A percentile compares a stretch with the other conserved stretches of the same genome.
Evolutionary conservation across 805 yeast species (phyloP).

Genomic region (Yarrowia divulgata): DNA sequence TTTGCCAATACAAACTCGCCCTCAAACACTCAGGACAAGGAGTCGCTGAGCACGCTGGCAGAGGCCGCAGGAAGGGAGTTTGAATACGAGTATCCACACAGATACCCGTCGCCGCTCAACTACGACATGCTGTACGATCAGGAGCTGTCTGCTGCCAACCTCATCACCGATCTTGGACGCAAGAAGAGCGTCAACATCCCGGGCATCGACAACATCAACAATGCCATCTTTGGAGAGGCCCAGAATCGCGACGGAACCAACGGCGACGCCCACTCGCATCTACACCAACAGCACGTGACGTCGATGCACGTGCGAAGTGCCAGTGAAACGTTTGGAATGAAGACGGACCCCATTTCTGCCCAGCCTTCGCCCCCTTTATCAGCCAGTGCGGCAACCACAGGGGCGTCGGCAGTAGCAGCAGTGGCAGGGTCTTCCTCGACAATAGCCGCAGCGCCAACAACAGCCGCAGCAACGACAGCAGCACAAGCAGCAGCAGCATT

Average conservation of each 20-base stretch:
- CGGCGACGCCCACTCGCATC: conserved; percentile 4
- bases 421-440: background rate
- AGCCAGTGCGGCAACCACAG: conserved; percentile 42
- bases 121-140: conserved; percentile 37
- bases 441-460: background rate
- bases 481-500: conserved; percentile 36
- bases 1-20: conserved; percentile 9
- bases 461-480: background rate
- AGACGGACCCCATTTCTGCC: conserved; percentile 25
- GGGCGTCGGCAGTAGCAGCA: conserved; percentile 1
- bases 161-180: conserved; percentile 32
- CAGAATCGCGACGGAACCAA: conserved; percentile 13
- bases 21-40: conserved; percentile 28
- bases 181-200: conserved; percentile 32
- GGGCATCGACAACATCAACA: conserved; percentile 31
- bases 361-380: conserved; percentile 39
- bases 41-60: conserved; percentile 20
- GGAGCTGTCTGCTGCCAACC: conserved; percentile 33
- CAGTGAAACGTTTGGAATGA: conserved; percentile 19
- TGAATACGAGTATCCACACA: conserved; percentile 23
- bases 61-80: conserved; percentile 36
- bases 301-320: conserved; percentile 29
- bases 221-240: conserved; percentile 30
- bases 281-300: conserved; percentile 14
- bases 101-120: conserved; percentile 32